A percentile compares a stretch with the other conserved stretches of the same genome.
Conservation (phyloP, 2,329 filamentous ascomycete species). For the Alternaria metachromatica region DNA sequence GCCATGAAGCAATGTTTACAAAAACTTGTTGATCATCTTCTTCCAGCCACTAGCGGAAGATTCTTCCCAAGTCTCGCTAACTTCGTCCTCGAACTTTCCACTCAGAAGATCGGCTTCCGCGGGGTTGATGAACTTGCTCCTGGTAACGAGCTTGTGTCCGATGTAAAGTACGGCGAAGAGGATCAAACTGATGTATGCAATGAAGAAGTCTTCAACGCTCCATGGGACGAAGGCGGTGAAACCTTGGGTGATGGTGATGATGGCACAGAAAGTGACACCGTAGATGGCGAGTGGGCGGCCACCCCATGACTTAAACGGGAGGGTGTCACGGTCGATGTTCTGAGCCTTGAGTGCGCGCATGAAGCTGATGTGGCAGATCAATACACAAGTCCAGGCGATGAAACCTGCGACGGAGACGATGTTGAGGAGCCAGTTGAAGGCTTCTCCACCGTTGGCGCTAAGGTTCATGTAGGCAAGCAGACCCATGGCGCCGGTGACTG, state of each 20-base stretch:
- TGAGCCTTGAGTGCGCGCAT: conserved; percentile 47
- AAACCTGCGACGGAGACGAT: conserved; percentile 51
- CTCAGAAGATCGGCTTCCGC: conserved; percentile 53
- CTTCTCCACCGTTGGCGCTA: conserved; percentile 65
- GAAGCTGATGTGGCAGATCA: conserved; percentile 48
- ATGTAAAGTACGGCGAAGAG: conserved; percentile 60
- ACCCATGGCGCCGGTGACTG: conserved; percentile 60
- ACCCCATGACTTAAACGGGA: conserved; percentile 47
- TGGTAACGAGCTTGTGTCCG: conserved; percentile 61
- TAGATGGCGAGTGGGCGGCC: conserved; percentile 47
- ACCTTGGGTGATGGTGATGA: conserved; percentile 51
- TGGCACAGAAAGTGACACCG: conserved; percentile 46
- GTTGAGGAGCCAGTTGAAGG: conserved; percentile 59
- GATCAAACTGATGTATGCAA: conserved; percentile 50
- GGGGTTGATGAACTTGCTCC: conserved; percentile 50
- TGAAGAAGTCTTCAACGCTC: conserved; percentile 46
- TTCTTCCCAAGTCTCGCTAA: conserved; percentile 44
- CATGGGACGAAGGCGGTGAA: conserved; percentile 52
- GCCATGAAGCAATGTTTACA: conserved; percentile 13
- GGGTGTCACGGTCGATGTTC: conserved; percentile 47
- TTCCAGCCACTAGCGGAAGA: conserved; percentile 40
- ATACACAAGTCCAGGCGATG: conserved; percentile 51
- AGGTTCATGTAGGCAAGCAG: conserved; percentile 74
- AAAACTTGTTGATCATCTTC: conserved; percentile 37
- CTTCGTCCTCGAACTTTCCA: conserved; percentile 46